Percentiles rank a stretch among this genome's conserved stretches.
These are phyloP conservation scores for Nakazawaea ambrosiae DNA, from an alignment of 805 yeast genomes.

Conservation along the genomic window DNA sequence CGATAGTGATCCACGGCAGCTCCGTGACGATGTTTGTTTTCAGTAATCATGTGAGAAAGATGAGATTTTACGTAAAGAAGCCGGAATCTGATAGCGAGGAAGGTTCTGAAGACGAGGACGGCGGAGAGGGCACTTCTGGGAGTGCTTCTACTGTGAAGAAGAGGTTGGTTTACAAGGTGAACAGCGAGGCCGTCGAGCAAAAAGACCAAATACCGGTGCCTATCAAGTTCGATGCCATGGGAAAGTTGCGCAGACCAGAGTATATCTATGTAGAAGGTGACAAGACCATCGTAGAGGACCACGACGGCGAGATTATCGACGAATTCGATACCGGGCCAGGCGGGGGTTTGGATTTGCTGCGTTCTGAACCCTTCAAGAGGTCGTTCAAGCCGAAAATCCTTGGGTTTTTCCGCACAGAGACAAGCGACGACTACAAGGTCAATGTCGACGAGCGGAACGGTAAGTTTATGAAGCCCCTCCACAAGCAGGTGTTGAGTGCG, in stretches of 20 bases:
- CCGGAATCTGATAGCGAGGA: conserved; percentile 21
- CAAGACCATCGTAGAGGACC: conserved; percentile 33
- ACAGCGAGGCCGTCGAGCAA: no score
- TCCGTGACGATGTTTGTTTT: conserved; percentile 57
- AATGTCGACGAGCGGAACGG: conserved; percentile 9
- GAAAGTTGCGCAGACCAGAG: conserved; percentile 19
- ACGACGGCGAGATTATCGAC: conserved; percentile 37
- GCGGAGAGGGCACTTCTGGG: neutral
- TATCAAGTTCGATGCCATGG: conserved; percentile 11
- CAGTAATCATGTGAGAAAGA: conserved; percentile 1
- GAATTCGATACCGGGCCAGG: conserved; percentile 15
- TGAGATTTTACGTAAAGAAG: conserved; percentile 26
- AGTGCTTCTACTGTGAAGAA: conserved; percentile 9
- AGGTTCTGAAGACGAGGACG: neutral
- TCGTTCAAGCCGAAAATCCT: neutral
- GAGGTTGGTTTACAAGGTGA: conserved; percentile 1
- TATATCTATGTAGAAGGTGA: conserved; percentile 36
- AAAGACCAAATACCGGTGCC: conserved; percentile 1
- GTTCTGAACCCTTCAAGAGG: neutral
- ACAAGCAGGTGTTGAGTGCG: conserved; percentile 22
- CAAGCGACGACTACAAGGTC: conserved; percentile 1
- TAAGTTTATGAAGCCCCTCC: conserved; percentile 2
- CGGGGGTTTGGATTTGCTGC: neutral
- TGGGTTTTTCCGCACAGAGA: neutral
- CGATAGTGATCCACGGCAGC: conserved; percentile 87